A percentile compares a stretch with the other conserved stretches of the same genome.
These are phyloP conservation scores for Coleophoma eucalyptorum DNA, from an alignment of 2,329 filamentous ascomycete genomes.

Conservation along the genomic window DNA sequence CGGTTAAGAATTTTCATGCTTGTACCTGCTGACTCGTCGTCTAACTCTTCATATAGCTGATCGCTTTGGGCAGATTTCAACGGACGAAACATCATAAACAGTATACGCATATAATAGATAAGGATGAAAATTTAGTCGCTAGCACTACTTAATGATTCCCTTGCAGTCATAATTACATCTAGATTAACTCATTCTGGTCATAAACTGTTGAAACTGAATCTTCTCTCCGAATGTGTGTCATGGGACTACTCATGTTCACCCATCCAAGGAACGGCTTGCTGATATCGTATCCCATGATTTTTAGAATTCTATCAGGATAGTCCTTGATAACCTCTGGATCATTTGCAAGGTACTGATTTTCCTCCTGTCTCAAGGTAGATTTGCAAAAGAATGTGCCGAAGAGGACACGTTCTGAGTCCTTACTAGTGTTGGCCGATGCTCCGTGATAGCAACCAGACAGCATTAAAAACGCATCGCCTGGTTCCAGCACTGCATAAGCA, in stretches of 20 bases:
- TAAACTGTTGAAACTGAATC: no score
- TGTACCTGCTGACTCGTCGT: no score
- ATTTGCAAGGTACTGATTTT: slow-evolving; percentile 30
- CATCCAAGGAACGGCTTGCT: neutral
- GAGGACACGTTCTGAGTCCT: slow-evolving; percentile 20
- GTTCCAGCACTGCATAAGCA: slow-evolving; percentile 32
- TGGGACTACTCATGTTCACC: neutral
- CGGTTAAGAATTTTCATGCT: no score
- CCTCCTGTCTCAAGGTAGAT: slow-evolving; percentile 26
- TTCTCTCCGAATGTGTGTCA: no score
- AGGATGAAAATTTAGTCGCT: no score
- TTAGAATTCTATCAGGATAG: slow-evolving; percentile 25
- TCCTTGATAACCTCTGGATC: slow-evolving; percentile 26
- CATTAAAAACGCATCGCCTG: slow-evolving; percentile 31
- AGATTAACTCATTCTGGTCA: no score
- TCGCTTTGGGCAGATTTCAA: no score
- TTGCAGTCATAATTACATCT: no score
- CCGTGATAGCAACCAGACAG: slow-evolving; percentile 28
- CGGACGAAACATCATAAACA: no score
- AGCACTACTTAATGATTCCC: no score
- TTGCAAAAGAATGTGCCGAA: slow-evolving; percentile 27
- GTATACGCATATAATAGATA: no score
- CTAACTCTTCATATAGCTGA: no score
- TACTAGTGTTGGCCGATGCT: slow-evolving; percentile 24
- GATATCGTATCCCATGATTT: slow-evolving; percentile 24